Evolutionary conservation across 2,329 filamentous ascomycete species (phyloP), one percentile per base, ranked within the genome.

Genomic region (Botrytis tulipae): DNA sequence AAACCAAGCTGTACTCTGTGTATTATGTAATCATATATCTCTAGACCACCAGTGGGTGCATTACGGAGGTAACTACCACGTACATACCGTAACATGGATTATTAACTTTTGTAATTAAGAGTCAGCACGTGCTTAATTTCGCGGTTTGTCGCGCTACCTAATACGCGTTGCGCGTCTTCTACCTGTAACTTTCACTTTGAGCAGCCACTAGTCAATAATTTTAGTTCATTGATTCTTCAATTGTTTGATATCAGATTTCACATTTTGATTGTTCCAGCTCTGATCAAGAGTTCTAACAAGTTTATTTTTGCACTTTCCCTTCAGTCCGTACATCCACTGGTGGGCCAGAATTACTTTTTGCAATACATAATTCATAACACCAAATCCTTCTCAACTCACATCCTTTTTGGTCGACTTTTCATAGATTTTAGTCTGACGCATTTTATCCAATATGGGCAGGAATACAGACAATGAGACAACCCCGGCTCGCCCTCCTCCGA

Each of bases 401-500:
- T 54, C 40, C 8, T 57, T 32, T 42, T 57, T 57, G 18, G n/a
- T 69, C 5, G 25, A 40, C 35, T 25, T 32, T 25, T 25, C 42
- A 32, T 22, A 68, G 4, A 29, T 54, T 40, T 54, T 69, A 69
- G 35, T 32, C 48, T 18, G 37, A 25, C 48, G 25, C 48, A 57
- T 42, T 69, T 7, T 9, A 25, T 57, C 54, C 48, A 77, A 57
- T 16, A 78, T 79, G 77, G 77, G 44, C 7, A 78, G 75, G 73
- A 68, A 37, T 16, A 76, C 75, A 63, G 73, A 78, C 35, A 70
- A 73, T 29, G 57, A 70, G 48, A 73, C 72, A 10, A 80, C 79
- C 25, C 80, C 79, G 35, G 78, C 78, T 44, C 76, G 75, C 54
- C 72, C 76, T 35, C 75, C 80, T 35, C 74, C 79, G 12, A 75